Evolutionary conservation across 768 basidiomycete species (phyloP).

Genomic region (Russula griseocarnosa): DNA sequence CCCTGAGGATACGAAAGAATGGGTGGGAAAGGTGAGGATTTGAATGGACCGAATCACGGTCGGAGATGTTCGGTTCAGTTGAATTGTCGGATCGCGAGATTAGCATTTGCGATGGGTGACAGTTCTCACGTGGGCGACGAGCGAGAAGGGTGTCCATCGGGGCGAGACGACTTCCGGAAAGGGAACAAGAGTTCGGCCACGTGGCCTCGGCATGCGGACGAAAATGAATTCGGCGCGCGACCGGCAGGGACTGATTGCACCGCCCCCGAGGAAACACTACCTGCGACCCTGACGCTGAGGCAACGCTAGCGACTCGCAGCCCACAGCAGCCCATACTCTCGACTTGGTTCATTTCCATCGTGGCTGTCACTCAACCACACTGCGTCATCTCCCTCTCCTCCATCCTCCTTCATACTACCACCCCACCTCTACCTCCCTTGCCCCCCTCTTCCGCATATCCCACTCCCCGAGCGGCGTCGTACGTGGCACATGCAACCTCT

Average conservation of each 20-base stretch:
- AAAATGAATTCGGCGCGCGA: neutral
- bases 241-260: neutral
- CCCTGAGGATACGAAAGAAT: too few species aligned
- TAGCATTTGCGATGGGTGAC: conserved; percentile 25
- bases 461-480: neutral
- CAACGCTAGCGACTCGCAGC: neutral
- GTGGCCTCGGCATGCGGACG: conserved; percentile 4
- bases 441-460: neutral
- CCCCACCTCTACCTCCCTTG: neutral
- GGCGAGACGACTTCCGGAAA: neutral
- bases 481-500: conserved; percentile 15
- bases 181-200: conserved; percentile 20
- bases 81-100: conserved; percentile 22
- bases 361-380: neutral
- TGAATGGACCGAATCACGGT: too few species aligned
- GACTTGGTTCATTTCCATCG: neutral
- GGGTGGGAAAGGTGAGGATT: too few species aligned
- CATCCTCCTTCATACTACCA: neutral
- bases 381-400: neutral
- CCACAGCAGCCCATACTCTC: neutral
- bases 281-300: neutral
- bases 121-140: conserved; percentile 23
- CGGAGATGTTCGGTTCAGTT: neutral
- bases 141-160: neutral
- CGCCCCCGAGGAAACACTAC: neutral